phyloP scores from a whole-genome alignment of 306 rosid genomes.

The Acacia melanoxylon region DNA sequence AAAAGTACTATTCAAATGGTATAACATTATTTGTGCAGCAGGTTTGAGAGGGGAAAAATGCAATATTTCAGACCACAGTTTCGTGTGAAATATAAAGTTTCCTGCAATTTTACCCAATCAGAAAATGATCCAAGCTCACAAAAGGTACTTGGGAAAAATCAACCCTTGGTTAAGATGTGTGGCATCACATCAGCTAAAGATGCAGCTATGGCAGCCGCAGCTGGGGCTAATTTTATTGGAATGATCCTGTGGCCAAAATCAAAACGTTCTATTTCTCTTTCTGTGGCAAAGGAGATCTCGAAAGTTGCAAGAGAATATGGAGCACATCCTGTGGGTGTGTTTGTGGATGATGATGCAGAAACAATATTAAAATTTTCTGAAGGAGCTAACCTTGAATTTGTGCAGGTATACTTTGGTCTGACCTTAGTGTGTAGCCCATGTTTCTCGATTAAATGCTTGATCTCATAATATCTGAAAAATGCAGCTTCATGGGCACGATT shows the following conservation, averaged over 20 bases:
- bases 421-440: conserved; percentile 5
- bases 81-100: conserved; percentile 37
- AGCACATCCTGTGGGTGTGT: conserved; percentile 92
- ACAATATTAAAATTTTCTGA: conserved; percentile 72
- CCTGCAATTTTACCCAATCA: conserved; percentile 43
- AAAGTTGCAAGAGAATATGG: conserved; percentile 75
- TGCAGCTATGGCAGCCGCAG: conserved; percentile 92
- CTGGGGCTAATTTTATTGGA: conserved; percentile 94
- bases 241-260: conserved; percentile 96
- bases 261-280: conserved; percentile 76
- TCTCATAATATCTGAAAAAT: conserved; percentile 30
- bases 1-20: neutral
- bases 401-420: conserved; percentile 58
- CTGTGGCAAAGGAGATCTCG: conserved; percentile 90
- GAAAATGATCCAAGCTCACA: conserved; percentile 35
- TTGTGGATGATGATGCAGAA: conserved; percentile 78
- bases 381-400: conserved; percentile 69
- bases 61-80: conserved; percentile 35
- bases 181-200: conserved; percentile 89
- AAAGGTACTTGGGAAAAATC: conserved; percentile 44
- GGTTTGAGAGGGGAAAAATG: conserved; percentile 47
- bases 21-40: conserved; percentile 38
- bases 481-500: conserved; percentile 89
- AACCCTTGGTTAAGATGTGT: conserved; percentile 87
- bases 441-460: conserved; percentile 20